Conservation (phyloP, 148 eudicot genomes). For the Salicornia ramosissima region DNA sequence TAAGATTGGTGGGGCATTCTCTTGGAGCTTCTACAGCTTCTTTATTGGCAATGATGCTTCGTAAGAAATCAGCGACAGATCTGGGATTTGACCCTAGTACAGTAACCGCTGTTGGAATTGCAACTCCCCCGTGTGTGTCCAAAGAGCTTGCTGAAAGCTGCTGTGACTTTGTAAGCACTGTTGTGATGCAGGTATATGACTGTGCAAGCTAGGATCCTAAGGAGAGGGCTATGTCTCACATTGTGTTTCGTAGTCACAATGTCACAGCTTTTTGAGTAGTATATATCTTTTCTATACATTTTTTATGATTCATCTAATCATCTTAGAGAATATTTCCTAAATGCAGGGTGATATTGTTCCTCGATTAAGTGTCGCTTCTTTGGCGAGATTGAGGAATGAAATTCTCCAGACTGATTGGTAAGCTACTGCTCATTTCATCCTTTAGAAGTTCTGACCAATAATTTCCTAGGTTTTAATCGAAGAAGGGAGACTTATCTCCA, state of each 20-base stretch:
- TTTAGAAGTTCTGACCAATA: not conserved
- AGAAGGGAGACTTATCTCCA: not conserved
- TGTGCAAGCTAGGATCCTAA: not conserved
- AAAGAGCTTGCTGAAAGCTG: constrained; percentile 89
- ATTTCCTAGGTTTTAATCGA: not conserved
- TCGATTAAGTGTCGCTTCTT: constrained; percentile 74
- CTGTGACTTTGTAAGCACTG: constrained; percentile 63
- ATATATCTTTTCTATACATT: not conserved
- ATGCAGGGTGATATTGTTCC: constrained; percentile 96
- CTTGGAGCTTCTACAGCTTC: constrained; percentile 93
- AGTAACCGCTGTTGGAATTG: constrained; percentile 80
- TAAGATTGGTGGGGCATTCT: constrained; percentile 96
- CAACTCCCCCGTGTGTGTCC: constrained; percentile 86
- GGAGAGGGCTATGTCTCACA: not conserved
- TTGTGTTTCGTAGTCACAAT: not conserved
- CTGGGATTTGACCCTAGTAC: constrained; percentile 78
- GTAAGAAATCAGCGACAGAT: constrained; percentile 51
- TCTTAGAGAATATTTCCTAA: constrained; percentile 6
- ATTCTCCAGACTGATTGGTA: constrained; percentile 91
- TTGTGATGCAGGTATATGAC: constrained; percentile 73
- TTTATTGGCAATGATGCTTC: constrained; percentile 88
- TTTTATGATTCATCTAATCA: not conserved
- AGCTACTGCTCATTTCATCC: constrained; percentile 13
- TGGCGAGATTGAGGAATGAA: constrained; percentile 89
- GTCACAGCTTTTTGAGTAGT: not conserved